Evolutionary conservation across 208 protist genomes (phyloP).

Genomic region (Acanthamoeba pearcei): DNA sequence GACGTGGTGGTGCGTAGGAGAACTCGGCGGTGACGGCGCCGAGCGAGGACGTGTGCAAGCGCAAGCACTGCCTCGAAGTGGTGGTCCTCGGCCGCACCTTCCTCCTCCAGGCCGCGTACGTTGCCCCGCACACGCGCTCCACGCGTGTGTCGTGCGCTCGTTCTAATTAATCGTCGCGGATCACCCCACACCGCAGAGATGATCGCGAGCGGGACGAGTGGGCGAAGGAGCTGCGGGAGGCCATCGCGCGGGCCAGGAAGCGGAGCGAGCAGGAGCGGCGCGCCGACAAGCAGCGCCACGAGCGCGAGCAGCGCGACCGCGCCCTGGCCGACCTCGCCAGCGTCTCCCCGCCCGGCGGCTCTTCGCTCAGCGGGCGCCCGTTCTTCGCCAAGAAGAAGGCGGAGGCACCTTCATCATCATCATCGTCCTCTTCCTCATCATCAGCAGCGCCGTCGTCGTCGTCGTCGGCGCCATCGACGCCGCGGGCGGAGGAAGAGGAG

Average conservation of each 20-base stretch:
- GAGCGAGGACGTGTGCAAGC: not conserved
- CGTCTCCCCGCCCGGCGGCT: not conserved
- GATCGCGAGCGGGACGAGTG: conserved; percentile 10
- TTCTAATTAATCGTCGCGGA: not conserved
- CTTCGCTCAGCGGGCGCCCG: not conserved
- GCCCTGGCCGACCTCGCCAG: not conserved
- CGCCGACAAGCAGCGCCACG: conserved; percentile 5
- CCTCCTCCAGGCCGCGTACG: conserved; percentile 47
- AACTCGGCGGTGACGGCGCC: not conserved
- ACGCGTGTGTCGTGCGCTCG: not conserved
- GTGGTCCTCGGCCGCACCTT: conserved; percentile 50
- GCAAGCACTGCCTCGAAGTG: conserved; percentile 38
- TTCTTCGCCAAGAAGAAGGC: conserved; percentile 33
- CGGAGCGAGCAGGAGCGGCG: not conserved
- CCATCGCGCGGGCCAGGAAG: not conserved
- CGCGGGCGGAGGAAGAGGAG: not conserved
- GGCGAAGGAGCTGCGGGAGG: conserved; percentile 30
- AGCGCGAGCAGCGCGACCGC: conserved; percentile 6
- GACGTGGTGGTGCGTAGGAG: not conserved
- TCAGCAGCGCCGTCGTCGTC: not conserved
- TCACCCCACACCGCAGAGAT: not conserved
- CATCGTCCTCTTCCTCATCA: too few relatives aligned
- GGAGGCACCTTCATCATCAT: too few relatives aligned
- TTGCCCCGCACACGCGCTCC: not conserved
- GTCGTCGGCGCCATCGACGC: not conserved